phyloP scores from a whole-genome alignment of 2,329 filamentous ascomycete genomes.

The Xylaria sp. region DNA sequence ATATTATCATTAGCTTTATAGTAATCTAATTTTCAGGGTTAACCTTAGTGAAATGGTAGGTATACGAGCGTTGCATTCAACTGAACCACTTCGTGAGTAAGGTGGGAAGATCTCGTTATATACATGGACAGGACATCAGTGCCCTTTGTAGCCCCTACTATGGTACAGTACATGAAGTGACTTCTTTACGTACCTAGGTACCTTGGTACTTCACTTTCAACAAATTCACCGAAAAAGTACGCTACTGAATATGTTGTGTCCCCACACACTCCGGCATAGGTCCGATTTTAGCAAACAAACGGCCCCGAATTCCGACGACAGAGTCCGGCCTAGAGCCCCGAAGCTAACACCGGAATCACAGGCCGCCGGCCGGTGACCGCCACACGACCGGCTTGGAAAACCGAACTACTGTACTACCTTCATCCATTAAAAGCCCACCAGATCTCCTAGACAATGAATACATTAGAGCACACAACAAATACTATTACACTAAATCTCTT shows the following conservation, averaged over 20 bases:
- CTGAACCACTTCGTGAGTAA: no score
- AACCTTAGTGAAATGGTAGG: no score
- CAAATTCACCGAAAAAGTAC: no score
- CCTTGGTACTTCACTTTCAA: no score
- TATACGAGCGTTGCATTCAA: no score
- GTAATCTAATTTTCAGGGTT: no score
- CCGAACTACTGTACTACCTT: neutral
- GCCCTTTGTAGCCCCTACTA: no score
- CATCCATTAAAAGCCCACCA: neutral
- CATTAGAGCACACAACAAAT: neutral
- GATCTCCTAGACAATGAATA: neutral
- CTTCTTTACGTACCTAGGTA: no score
- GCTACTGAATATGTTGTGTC: neutral
- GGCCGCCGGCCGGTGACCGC: neutral
- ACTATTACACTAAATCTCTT: neutral
- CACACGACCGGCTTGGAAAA: neutral
- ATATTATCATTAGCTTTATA: no score
- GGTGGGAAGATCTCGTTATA: no score
- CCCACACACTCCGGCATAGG: neutral
- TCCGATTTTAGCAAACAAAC: neutral
- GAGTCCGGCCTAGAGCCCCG: neutral
- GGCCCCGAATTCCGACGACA: neutral
- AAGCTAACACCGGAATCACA: neutral
- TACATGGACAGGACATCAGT: no score
- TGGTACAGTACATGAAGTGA: no score